Evolutionary conservation across 768 basidiomycete species (phyloP), one percentile per base, ranked within the genome.

Genomic region (Tricholoma bakamatsutake): DNA sequence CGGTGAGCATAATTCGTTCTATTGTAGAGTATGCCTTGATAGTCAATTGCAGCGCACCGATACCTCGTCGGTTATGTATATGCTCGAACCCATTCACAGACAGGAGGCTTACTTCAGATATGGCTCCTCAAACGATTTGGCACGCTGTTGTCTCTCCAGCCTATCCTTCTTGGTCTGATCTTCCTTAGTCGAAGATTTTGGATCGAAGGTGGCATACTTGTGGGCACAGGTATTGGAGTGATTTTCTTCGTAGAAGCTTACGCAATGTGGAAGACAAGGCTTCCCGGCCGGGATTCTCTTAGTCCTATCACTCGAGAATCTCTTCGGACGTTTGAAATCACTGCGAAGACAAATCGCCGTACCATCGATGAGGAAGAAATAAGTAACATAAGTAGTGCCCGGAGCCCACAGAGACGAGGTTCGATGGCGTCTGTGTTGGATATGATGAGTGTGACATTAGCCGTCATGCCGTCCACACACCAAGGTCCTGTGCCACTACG

Each of bases 381-480:
- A 11, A 80, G 79, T 59, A 71, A 79, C 51, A 77, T 75, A 48
- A 77, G 74, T 61, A 78, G 71, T 58, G 68, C 69, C 21, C 62
- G 66, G 39, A 77, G 77, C n/a, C 66, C 69, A 43, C 73, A 79
- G 24, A 66, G 76, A 40, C 80, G 88, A 55, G 84, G 86, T 5
- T 90, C 88, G 3, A 87, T 90, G 74, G 87, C 88, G 5, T 86
- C 85, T 37, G 87, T 92, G 49, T 73, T 92, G 56, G 88, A 91
- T 65, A 88, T 92, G 87, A 90, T 92, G 85, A 84, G 85, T 57
- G 61, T 82, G 54, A 90, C 88, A 15, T 73, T 90, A 40, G 87
- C 88, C 5, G 87, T 90, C 6, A 80, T 80, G 74, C 88, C 88
- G 3, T 79, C 83, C 18, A 76, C 76, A 40, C 67, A 73, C 49